phyloP scores from a whole-genome alignment of 2,329 filamentous ascomycete genomes.

The Exophiala xenobiotica region DNA sequence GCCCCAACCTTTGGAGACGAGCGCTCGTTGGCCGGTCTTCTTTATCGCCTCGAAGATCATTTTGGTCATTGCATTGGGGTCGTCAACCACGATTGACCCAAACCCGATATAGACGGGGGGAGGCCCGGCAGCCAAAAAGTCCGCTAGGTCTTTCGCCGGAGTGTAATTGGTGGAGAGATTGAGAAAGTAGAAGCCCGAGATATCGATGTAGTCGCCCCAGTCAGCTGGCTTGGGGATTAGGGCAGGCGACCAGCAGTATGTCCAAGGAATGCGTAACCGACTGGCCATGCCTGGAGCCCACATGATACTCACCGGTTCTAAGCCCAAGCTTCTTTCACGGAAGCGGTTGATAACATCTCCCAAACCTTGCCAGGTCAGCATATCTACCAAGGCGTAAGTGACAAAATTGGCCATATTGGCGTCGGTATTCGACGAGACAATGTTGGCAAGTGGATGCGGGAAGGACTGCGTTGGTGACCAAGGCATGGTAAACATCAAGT shows the following conservation, averaged over 20 bases:
- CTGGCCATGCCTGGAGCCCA: conserved; percentile 79
- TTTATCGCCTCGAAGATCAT: conserved; percentile 71
- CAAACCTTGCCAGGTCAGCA: conserved; percentile 90
- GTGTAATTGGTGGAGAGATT: conserved; percentile 65
- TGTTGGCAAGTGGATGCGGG: conserved; percentile 81
- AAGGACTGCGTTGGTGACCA: conserved; percentile 85
- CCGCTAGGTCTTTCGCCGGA: conserved; percentile 63
- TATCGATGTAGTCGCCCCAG: conserved; percentile 69
- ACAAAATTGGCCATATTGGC: conserved; percentile 76
- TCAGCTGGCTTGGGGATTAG: conserved; percentile 77
- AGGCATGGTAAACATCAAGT: conserved; percentile 95
- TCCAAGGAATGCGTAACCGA: conserved; percentile 75
- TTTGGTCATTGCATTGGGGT: conserved; percentile 68
- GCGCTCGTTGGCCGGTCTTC: conserved; percentile 67
- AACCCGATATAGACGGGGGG: conserved; percentile 81
- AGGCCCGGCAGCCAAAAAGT: conserved; percentile 66
- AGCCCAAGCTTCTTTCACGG: conserved; percentile 68
- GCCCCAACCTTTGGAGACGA: conserved; percentile 87
- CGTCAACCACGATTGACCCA: conserved; percentile 77
- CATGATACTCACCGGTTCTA: conserved; percentile 75
- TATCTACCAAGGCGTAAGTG: conserved; percentile 80
- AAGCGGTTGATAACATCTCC: conserved; percentile 91
- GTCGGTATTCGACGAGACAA: conserved; percentile 73
- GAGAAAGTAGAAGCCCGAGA: conserved; percentile 76
- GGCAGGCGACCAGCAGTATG: conserved; percentile 87